Base-by-base conservation (phyloP, 108 stramenopile genomes). In the Cyclotella sp. region DNA sequence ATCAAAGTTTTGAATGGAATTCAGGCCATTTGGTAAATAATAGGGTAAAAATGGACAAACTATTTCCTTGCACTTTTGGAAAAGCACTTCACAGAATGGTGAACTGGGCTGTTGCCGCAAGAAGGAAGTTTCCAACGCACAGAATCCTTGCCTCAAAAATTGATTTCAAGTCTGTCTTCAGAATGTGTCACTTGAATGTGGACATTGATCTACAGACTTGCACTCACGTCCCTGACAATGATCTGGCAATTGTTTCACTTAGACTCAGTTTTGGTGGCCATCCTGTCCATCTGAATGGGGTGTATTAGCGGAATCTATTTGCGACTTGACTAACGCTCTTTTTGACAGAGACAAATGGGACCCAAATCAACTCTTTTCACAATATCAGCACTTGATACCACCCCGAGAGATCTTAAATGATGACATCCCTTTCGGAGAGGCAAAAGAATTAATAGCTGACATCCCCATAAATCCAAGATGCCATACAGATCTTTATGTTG, bases 221-320 rank as follows among this genome's bases (percentile, higher is more conserved):
- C 63, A 45, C 63, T 11, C 63, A 65, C 15, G 5, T 65, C 9
- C 57, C 69, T n/a, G 24, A 58, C 9, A 18, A 53, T 13, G 24
- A 55, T 9, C 30, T 70, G 11, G 69, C 69, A 19, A 41, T 58
- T 14, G 19, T 70, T 8, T 9, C 69, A 11, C 53, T 70, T 9
- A 7, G 69, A 4, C 53, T 70, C 22, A 70, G 24, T 9, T 70
- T 70, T n/a, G n/a, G n/a, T n/a, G n/a, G n/a, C n/a, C n/a, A n/a
- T n/a, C 27, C 52, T 18, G 69, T 16, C 53, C 69, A 19, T 55
- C 22, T 28, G 53, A 70, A 55, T 70, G 54, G 55, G 26, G 69
- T 9, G 40, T 42, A 21, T 27, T 55, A 10, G 24, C 69, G n/a
- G 69, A 70, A 54, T n/a, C 69, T 7, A 70, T 70, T 22, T 58